These are phyloP conservation scores for Vigna reflexopilosa DNA, from an alignment of 306 rosid species.

Conservation along the genomic window DNA sequence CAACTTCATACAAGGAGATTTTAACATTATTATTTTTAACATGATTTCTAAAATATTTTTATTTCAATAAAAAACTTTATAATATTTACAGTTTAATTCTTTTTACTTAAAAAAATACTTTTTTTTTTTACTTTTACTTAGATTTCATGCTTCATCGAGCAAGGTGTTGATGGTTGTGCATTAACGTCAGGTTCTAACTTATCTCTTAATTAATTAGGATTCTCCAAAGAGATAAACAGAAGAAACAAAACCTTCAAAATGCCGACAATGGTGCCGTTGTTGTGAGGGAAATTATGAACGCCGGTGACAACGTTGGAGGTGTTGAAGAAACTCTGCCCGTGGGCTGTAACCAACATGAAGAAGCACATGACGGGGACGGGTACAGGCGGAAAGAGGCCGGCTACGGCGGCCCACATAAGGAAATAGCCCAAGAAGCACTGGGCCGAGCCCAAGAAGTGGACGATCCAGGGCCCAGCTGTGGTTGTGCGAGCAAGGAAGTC, in stretches of 20 bases:
- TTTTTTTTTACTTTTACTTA: no score
- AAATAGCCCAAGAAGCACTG: conserved; percentile 82
- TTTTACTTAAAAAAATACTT: no score
- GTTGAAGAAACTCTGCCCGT: conserved; percentile 76
- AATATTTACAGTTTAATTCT: no score
- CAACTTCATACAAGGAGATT: no score
- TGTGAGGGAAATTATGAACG: conserved; percentile 61
- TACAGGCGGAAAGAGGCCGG: conserved; percentile 62
- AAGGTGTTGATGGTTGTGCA: no score
- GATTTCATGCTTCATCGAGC: no score
- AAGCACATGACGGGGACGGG: conserved; percentile 68
- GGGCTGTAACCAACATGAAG: conserved; percentile 62
- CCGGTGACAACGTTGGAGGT: conserved; percentile 82
- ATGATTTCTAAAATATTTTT: no score
- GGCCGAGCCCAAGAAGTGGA: conserved; percentile 61
- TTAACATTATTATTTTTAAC: no score
- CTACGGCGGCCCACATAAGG: conserved; percentile 77
- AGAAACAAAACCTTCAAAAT: conserved; percentile 66
- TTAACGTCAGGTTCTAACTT: no score
- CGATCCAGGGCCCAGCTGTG: conserved; percentile 65
- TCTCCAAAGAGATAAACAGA: not conserved
- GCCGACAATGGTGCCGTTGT: conserved; percentile 82
- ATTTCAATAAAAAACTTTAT: no score
- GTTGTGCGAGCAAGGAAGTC: conserved; percentile 41
- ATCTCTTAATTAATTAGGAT: no score